Conservation (phyloP, 164 flowering plant species). For the Protea cynaroides region DNA sequence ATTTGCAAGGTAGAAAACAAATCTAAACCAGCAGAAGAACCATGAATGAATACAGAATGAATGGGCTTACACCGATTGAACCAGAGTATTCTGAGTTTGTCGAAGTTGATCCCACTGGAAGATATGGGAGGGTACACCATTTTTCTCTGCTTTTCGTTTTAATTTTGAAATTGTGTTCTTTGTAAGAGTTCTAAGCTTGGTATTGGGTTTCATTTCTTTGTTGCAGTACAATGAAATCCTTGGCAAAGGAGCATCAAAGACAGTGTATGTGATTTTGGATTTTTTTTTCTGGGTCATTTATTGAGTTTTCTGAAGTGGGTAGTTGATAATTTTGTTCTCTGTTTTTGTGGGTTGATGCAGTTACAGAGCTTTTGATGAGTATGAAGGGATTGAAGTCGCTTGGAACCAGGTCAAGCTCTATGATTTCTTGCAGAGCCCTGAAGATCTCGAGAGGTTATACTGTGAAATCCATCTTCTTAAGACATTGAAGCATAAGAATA, state of each 20-base stretch:
- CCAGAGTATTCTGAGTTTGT: conserved; percentile 53
- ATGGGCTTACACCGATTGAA: conserved; percentile 31
- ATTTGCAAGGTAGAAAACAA: not conserved
- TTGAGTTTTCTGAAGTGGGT: not conserved
- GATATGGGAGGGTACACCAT: conserved; percentile 80
- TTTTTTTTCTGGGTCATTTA: not conserved
- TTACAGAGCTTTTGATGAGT: conserved; percentile 90
- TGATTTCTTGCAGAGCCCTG: conserved; percentile 74
- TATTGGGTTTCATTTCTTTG: conserved; percentile 6
- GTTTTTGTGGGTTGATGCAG: conserved; percentile 34
- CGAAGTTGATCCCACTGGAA: conserved; percentile 97
- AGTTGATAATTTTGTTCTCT: conserved; percentile 7
- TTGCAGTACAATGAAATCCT: conserved; percentile 86
- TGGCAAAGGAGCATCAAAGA: conserved; percentile 95
- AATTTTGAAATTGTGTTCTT: not conserved
- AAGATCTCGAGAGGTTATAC: conserved; percentile 85
- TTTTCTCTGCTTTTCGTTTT: not conserved
- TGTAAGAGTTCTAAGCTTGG: not conserved
- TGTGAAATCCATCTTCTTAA: conserved; percentile 91
- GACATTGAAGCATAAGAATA: conserved; percentile 81
- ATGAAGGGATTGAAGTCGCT: conserved; percentile 95
- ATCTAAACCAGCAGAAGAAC: too few species aligned
- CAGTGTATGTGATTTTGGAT: conserved; percentile 53
- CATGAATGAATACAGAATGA: conserved; percentile 31
- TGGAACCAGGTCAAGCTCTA: conserved; percentile 96